phyloP scores from a whole-genome alignment of 192 early-diverging fungal species.

The Backusella parvicylindrica region DNA sequence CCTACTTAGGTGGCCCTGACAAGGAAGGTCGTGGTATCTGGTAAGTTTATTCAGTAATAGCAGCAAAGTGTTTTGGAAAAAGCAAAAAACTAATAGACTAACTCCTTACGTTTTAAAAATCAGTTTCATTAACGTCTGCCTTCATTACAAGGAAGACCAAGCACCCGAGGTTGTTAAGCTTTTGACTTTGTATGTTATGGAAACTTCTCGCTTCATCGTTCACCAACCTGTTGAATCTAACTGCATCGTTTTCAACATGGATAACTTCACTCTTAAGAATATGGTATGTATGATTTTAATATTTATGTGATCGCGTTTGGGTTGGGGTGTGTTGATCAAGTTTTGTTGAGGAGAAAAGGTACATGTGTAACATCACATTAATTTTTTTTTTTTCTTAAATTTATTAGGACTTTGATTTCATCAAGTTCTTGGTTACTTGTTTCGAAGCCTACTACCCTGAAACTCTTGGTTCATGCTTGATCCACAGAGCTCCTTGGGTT shows the following conservation, averaged over 20 bases:
- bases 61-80: not conserved
- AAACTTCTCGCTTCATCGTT: conserved; percentile 64
- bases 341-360: not conserved
- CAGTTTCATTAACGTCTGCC: conserved; percentile 50
- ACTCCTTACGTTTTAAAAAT: not conserved
- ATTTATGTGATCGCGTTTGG: not conserved
- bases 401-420: conserved; percentile 62
- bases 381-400: not conserved
- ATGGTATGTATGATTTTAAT: conserved; percentile 36
- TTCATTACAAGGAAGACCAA: conserved; percentile 57
- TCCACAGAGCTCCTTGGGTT: conserved; percentile 89
- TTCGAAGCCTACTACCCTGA: conserved; percentile 93
- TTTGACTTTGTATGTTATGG: conserved; percentile 72
- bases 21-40: conserved; percentile 45
- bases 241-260: conserved; percentile 77
- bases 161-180: conserved; percentile 60
- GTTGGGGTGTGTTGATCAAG: not conserved
- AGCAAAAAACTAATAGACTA: not conserved
- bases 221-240: conserved; percentile 65
- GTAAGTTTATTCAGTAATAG: conserved; percentile 38
- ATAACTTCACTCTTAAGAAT: conserved; percentile 68
- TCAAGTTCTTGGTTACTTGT: conserved; percentile 74
- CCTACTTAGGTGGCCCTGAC: conserved; percentile 47
- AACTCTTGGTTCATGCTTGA: conserved; percentile 72
- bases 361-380: conserved; percentile 4